Evolutionary conservation across 1,139 yeast species (phyloP), one percentile per base, ranked within the genome.

Genomic region (Scheffersomyces lignicola): DNA sequence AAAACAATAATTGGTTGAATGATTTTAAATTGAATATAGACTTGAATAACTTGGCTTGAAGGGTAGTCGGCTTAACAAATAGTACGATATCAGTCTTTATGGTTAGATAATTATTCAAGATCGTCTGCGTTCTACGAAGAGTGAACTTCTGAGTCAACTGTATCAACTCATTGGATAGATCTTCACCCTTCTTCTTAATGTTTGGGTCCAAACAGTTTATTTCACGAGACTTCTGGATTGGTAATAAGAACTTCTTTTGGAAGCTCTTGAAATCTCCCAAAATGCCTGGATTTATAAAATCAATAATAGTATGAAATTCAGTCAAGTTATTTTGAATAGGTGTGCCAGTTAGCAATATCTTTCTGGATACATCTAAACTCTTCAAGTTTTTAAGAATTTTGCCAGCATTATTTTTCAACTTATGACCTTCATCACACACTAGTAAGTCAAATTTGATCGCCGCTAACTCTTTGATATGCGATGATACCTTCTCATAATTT

Each of bases 381-480:
- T 74, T 74, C 34, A 90, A 65, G 0, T 80, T 76, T 41, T 78
- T 79, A 36, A 88, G 66, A 0, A 85, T 79, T 54, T 88, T 88
- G 41, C 85, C 87, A 10, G 78, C 58, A 18, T 74, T 69, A 47
- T 75, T 84, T 49, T 90, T 90, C 43, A 90, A 66, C 34, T 95
- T 69, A 55, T 90, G 97, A 3, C 97, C 98, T 55, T 94, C 99
- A 56, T 94, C 99, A 57, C 98, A 92, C 0, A 94, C 76, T 25
- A 94, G 62, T 15, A 92, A 50, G 52, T 89, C 97, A 47, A 87
- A 76, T 2, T 65, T 58, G 2, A 73, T 67, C 1, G 65, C 56
- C 1, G 61, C 48, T 17, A 90, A 51, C 37, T 80, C 86, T 5
- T 72, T 70, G n/a, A 69, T 65, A 48, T 81, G 65, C 3, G 75